phyloP scores from a whole-genome alignment of 805 yeast species.

The Candida coquimbonensis region DNA sequence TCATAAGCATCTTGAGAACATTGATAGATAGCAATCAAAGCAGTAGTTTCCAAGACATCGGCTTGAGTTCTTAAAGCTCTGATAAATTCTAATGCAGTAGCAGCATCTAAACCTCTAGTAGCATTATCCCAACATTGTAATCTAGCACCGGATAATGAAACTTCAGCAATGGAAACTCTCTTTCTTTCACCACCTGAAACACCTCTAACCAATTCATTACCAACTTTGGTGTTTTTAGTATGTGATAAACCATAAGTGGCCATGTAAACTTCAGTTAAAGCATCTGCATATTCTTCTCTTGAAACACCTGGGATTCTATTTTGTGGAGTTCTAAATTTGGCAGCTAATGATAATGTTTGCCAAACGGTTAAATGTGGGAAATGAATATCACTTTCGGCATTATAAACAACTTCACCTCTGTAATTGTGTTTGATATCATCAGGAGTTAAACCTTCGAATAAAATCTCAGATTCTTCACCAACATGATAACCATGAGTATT shows the following conservation, averaged over 20 bases:
- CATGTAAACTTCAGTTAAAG: constrained; percentile 46
- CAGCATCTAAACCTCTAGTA: constrained; percentile 54
- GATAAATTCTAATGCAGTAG: constrained; percentile 48
- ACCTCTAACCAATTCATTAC: constrained; percentile 57
- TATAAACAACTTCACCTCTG: constrained; percentile 65
- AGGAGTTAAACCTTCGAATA: constrained; percentile 50
- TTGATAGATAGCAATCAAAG: constrained; percentile 52
- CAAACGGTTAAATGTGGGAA: constrained; percentile 64
- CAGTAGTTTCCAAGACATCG: constrained; percentile 37
- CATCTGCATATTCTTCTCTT: constrained; percentile 48
- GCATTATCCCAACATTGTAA: constrained; percentile 49
- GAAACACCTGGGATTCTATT: constrained; percentile 54
- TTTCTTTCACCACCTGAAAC: constrained; percentile 69
- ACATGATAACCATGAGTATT: constrained; percentile 55
- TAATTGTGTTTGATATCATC: constrained; percentile 43
- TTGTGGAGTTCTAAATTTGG: constrained; percentile 53
- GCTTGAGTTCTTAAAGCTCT: constrained; percentile 43
- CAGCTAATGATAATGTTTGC: constrained; percentile 57
- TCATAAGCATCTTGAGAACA: constrained; percentile 45
- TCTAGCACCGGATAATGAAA: constrained; percentile 36
- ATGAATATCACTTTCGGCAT: constrained; percentile 63
- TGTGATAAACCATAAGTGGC: constrained; percentile 42
- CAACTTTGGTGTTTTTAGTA: constrained; percentile 55
- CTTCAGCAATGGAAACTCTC: constrained; percentile 64
- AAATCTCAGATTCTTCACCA: constrained; percentile 37